Conservation (phyloP, 23 red algal species). For the Gracilaria gracilis region DNA sequence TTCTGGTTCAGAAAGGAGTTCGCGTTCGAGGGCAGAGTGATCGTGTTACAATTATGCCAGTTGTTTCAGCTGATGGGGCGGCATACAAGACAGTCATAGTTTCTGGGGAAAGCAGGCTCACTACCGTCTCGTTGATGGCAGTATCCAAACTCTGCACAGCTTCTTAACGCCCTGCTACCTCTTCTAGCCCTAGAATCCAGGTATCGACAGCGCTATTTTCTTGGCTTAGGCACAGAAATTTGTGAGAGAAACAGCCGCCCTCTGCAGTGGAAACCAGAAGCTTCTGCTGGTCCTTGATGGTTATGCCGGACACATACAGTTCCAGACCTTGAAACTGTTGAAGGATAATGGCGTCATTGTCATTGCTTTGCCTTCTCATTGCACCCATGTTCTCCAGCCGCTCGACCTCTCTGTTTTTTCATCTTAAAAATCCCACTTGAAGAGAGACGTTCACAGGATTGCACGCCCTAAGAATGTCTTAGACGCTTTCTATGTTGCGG, state of each 20-base stretch:
- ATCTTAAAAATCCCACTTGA: background rate
- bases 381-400: background rate
- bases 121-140: background rate
- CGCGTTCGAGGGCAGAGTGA: background rate
- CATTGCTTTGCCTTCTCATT: slow-evolving; percentile 7
- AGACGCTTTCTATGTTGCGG: background rate
- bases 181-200: background rate
- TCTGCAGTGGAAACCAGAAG: slow-evolving; percentile 3
- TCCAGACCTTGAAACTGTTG: background rate
- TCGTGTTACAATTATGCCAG: slow-evolving; percentile 14
- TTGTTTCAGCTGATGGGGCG: background rate
- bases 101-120: background rate
- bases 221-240: background rate
- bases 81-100: slow-evolving; percentile 9
- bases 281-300: slow-evolving; percentile 20
- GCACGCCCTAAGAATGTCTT: background rate
- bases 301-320: background rate
- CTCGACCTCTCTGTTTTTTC: slow-evolving; percentile 33
- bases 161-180: background rate
- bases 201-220: background rate
- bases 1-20: background rate
- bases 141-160: background rate
- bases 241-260: background rate
- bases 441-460: background rate
- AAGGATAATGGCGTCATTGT: slow-evolving; percentile 11